phyloP scores from a whole-genome alignment of 768 basidiomycete genomes.

The Boletus eberwhitei region DNA sequence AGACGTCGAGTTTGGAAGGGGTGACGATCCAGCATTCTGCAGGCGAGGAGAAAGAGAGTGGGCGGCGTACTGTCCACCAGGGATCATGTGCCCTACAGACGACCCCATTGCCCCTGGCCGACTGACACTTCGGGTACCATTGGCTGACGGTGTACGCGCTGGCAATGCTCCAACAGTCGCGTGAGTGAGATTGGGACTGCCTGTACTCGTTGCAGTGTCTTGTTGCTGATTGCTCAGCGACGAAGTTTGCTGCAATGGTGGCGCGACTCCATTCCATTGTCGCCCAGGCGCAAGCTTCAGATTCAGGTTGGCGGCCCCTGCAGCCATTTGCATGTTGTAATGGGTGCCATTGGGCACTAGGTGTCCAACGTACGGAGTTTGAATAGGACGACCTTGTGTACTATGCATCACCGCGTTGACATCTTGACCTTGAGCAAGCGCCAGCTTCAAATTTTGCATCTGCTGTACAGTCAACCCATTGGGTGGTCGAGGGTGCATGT shows the following conservation, averaged over 20 bases:
- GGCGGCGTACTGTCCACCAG: conserved; percentile 40
- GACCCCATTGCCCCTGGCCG: conserved; percentile 25
- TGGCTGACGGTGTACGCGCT: conserved; percentile 51
- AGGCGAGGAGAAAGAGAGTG: conserved; percentile 49
- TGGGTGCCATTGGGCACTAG: conserved; percentile 27
- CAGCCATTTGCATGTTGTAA: conserved; percentile 28
- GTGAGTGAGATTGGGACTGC: conserved; percentile 35
- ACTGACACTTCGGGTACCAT: conserved; percentile 48
- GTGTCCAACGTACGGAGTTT: conserved; percentile 30
- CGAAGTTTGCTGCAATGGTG: conserved; percentile 22
- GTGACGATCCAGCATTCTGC: conserved; percentile 44
- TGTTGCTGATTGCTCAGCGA: conserved; percentile 21
- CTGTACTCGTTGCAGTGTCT: conserved; percentile 27
- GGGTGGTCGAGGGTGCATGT: conserved; percentile 35
- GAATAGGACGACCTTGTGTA: conserved; percentile 37
- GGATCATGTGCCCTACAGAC: conserved; percentile 28
- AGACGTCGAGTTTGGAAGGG: conserved; percentile 42
- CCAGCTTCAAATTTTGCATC: conserved; percentile 57
- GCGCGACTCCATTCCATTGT: conserved; percentile 36
- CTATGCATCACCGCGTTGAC: conserved; percentile 35
- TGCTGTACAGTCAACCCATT: conserved; percentile 52
- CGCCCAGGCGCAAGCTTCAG: conserved; percentile 38
- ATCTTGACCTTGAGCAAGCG: conserved; percentile 46
- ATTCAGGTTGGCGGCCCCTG: conserved; percentile 26
- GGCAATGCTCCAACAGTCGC: conserved; percentile 37